Evolutionary conservation across 257 asterid species (phyloP).

Genomic region (Penstemon barbatus): DNA sequence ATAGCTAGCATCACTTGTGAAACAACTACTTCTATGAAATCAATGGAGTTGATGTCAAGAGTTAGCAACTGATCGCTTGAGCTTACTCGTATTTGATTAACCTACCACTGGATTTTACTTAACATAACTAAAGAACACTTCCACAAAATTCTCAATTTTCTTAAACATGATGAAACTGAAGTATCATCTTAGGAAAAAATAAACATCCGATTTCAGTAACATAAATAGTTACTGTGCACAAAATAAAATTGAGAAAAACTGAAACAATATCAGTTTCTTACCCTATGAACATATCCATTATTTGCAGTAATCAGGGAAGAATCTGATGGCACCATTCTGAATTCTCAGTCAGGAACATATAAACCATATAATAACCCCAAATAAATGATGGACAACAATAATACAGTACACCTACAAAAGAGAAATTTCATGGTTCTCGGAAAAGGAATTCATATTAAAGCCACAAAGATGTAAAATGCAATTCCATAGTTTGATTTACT

Average conservation of each 20-base stretch:
- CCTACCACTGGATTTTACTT: not conserved
- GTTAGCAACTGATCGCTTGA: not conserved
- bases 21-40: not conserved
- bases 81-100: constrained; percentile 6
- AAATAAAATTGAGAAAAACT: constrained; percentile 1
- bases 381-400: constrained; percentile 50
- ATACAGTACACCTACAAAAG: constrained; percentile 51
- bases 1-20: not conserved
- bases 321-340: constrained; percentile 39
- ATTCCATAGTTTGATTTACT: not conserved
- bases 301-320: constrained; percentile 32
- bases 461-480: not conserved
- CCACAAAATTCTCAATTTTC: not conserved
- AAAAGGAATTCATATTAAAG: constrained; percentile 12
- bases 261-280: constrained; percentile 24
- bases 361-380: constrained; percentile 63
- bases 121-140: not conserved
- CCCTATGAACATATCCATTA: constrained; percentile 47
- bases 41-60: not conserved
- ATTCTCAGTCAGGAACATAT: constrained; percentile 78
- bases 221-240: not conserved
- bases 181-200: not conserved
- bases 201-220: not conserved
- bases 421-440: constrained; percentile 21
- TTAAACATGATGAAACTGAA: no score